Evolutionary conservation across 371 early-diverging fungal genomes (phyloP).

Genomic region (Rhizopus microsporus): DNA sequence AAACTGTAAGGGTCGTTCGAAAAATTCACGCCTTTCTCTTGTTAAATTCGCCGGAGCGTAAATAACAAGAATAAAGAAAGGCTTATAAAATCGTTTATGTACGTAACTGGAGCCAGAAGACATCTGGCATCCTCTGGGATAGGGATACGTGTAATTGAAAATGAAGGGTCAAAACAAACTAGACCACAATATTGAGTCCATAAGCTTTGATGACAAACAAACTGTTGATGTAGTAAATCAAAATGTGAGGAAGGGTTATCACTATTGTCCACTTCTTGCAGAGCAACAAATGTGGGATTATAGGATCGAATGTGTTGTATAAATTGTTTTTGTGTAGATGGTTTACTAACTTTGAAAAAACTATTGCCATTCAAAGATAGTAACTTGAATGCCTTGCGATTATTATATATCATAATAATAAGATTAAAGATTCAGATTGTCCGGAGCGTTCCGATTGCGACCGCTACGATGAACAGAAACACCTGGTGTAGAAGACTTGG

Average conservation of each 20-base stretch:
- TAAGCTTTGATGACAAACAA: not conserved
- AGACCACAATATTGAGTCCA: slow-evolving; percentile 16
- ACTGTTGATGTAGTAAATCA: not conserved
- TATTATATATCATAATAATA: too few species aligned
- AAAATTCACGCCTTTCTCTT: too few species aligned
- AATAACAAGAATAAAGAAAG: slow-evolving; percentile 2
- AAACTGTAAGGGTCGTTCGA: too few species aligned
- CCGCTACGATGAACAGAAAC: too few species aligned
- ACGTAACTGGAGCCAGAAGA: not conserved
- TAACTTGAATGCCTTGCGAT: not conserved
- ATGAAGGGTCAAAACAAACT: slow-evolving; percentile 6
- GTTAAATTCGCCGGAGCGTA: slow-evolving; percentile 5
- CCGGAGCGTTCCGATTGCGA: too few species aligned
- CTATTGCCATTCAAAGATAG: not conserved
- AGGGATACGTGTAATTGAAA: not conserved
- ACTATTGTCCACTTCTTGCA: slow-evolving; percentile 7
- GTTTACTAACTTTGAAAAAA: slow-evolving; percentile 2
- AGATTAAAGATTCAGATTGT: too few species aligned
- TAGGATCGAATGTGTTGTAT: slow-evolving; percentile 10
- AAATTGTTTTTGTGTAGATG: slow-evolving; percentile 1
- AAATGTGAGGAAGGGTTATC: not conserved
- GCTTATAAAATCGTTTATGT: not conserved
- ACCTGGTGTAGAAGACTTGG: too few species aligned
- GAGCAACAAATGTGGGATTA: slow-evolving; percentile 1
- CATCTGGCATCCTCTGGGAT: not conserved